Evolutionary conservation across 495 filamentous ascomycete species (phyloP).

Genomic region (Hypoxylon cercidicola): DNA sequence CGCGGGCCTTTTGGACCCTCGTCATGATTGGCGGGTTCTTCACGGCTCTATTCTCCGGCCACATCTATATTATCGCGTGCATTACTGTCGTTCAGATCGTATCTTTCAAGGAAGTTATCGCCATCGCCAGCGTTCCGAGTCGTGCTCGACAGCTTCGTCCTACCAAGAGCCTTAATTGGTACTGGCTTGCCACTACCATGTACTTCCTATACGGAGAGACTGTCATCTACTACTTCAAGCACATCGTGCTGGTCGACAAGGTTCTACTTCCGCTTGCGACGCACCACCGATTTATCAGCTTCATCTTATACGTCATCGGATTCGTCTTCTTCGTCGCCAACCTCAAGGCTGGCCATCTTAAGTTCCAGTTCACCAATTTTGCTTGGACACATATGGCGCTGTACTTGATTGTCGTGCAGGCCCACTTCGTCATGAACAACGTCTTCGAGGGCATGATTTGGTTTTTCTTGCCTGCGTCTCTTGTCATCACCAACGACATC

Average conservation of each 20-base stretch:
- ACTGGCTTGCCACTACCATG: slow-evolving; percentile 98
- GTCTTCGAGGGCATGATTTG: slow-evolving; percentile 99
- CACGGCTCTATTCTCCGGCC: slow-evolving; percentile 87
- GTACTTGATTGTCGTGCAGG: slow-evolving; percentile 96
- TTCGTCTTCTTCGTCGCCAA: slow-evolving; percentile 99
- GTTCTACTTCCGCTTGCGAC: slow-evolving; percentile 93
- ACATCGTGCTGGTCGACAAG: slow-evolving; percentile 93
- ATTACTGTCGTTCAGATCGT: slow-evolving; percentile 94
- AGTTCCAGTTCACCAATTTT: slow-evolving; percentile 98
- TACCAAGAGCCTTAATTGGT: slow-evolving; percentile 98
- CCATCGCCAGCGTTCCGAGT: slow-evolving; percentile 94
- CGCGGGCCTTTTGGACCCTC: slow-evolving; percentile 96
- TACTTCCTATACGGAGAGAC: slow-evolving; percentile 99
- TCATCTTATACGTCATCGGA: slow-evolving; percentile 95
- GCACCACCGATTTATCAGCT: slow-evolving; percentile 98
- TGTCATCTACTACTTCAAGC: slow-evolving; percentile 99
- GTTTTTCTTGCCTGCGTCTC: slow-evolving; percentile 96
- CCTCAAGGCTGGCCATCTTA: slow-evolving; percentile 94
- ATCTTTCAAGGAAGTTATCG: slow-evolving; percentile 99
- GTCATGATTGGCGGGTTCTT: slow-evolving; percentile 98
- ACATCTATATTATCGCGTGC: slow-evolving; percentile 94
- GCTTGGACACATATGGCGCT: slow-evolving; percentile 99
- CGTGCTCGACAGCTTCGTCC: slow-evolving; percentile 89
- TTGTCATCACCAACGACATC: slow-evolving; percentile 99
- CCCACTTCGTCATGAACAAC: slow-evolving; percentile 99